Conservation (phyloP, 2,329 filamentous ascomycete species). For the Cordyceps cateniannulata region DNA sequence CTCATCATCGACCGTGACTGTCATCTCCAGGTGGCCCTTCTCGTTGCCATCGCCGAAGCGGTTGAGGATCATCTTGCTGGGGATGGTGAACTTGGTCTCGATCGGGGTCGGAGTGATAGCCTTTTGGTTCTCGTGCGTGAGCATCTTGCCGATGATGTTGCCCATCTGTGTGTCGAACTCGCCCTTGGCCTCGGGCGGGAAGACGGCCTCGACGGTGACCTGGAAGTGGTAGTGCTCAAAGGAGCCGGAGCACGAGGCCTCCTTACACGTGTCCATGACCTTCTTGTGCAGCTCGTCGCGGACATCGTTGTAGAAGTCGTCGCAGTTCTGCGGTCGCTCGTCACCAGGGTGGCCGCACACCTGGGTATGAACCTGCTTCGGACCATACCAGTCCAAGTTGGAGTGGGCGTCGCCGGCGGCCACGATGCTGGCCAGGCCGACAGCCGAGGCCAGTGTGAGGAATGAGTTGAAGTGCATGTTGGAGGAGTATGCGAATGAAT, state of each 20-base stretch:
- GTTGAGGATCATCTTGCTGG: slow-evolving; percentile 14
- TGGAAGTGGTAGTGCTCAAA: slow-evolving; percentile 12
- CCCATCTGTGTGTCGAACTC: slow-evolving; percentile 12
- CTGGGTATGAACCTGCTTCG: slow-evolving; percentile 10
- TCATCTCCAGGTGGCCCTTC: slow-evolving; percentile 12
- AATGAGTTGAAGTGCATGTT: slow-evolving; percentile 3
- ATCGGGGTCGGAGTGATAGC: slow-evolving; percentile 8
- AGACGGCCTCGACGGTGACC: slow-evolving; percentile 12
- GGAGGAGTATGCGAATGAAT: too few relatives aligned
- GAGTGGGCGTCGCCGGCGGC: slow-evolving; percentile 11
- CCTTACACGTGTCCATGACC: slow-evolving; percentile 13
- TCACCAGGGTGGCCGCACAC: slow-evolving; percentile 13
- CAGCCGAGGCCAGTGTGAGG: neutral
- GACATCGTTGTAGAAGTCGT: slow-evolving; percentile 13
- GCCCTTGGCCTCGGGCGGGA: slow-evolving; percentile 13
- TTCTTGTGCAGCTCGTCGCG: slow-evolving; percentile 11
- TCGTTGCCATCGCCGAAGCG: slow-evolving; percentile 14
- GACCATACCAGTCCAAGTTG: slow-evolving; percentile 14
- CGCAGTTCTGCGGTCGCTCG: slow-evolving; percentile 12
- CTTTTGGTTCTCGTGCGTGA: slow-evolving; percentile 13
- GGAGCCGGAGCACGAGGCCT: slow-evolving; percentile 11
- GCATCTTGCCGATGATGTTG: slow-evolving; percentile 12
- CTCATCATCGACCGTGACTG: slow-evolving; percentile 8
- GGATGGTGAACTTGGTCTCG: slow-evolving; percentile 14
- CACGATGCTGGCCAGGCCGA: slow-evolving; percentile 1